These are phyloP conservation scores for Plectosphaerella sp. DNA, from an alignment of 2,329 filamentous ascomycete genomes.

Conservation along the genomic window DNA sequence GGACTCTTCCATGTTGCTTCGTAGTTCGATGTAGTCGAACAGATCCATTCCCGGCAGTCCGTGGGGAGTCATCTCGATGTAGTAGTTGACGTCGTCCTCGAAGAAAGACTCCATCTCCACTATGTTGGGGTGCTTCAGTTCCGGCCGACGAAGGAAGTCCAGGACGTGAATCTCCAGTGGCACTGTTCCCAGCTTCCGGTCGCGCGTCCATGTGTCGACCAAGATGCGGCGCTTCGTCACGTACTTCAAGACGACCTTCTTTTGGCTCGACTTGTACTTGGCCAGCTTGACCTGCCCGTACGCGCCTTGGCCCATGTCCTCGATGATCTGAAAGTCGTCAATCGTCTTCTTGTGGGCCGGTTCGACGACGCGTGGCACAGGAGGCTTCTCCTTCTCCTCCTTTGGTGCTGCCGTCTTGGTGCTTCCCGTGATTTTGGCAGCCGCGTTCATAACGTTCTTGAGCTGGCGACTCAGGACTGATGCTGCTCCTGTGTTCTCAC, in stretches of 20 bases:
- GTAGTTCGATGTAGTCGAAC: slow-evolving; percentile 97
- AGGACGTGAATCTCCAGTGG: slow-evolving; percentile 96
- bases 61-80: slow-evolving; percentile 97
- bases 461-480: slow-evolving; percentile 51
- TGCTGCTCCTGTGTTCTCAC: slow-evolving; percentile 21
- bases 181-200: slow-evolving; percentile 87
- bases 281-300: slow-evolving; percentile 97
- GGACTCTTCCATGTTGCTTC: slow-evolving; percentile 91
- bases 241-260: slow-evolving; percentile 93
- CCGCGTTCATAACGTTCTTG: slow-evolving; percentile 51
- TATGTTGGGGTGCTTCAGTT: slow-evolving; percentile 63
- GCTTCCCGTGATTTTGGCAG: slow-evolving; percentile 46
- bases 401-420: slow-evolving; percentile 19
- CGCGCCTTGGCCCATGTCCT: slow-evolving; percentile 97
- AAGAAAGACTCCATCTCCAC: slow-evolving; percentile 72
- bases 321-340: slow-evolving; percentile 83
- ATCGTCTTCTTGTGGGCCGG: slow-evolving; percentile 71
- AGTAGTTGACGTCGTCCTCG: slow-evolving; percentile 86
- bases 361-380: slow-evolving; percentile 29
- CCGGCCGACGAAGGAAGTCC: slow-evolving; percentile 80
- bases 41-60: slow-evolving; percentile 96
- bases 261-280: slow-evolving; percentile 72
- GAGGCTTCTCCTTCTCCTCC: slow-evolving; percentile 26
- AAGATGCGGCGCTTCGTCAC: slow-evolving; percentile 95
- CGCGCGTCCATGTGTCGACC: slow-evolving; percentile 96